These are phyloP conservation scores for Colletotrichum theobromicola DNA, from an alignment of 2,329 filamentous ascomycete species.

Conservation along the genomic window DNA sequence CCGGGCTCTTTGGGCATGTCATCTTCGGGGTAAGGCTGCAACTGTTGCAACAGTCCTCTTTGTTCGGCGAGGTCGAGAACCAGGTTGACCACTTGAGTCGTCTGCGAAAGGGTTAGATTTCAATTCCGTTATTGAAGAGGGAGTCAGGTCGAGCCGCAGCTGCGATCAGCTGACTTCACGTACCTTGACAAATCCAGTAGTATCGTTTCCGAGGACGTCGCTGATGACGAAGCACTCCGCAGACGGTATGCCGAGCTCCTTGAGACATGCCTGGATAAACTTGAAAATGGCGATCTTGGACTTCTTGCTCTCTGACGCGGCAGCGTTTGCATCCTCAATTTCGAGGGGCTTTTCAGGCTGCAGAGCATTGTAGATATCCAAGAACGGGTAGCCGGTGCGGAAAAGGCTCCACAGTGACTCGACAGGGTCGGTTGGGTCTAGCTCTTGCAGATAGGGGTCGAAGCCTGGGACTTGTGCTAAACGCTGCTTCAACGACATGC, in stretches of 20 bases:
- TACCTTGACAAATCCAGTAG: slow-evolving; percentile 96
- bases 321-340: slow-evolving; percentile 64
- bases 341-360: slow-evolving; percentile 72
- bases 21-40: slow-evolving; percentile 62
- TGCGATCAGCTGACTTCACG: slow-evolving; percentile 21
- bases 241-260: slow-evolving; percentile 78
- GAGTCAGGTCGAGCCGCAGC: neutral
- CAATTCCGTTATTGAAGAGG: neutral
- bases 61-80: slow-evolving; percentile 87
- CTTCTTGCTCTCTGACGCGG: slow-evolving; percentile 71
- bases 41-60: slow-evolving; percentile 73
- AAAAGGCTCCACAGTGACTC: slow-evolving; percentile 90
- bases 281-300: slow-evolving; percentile 90
- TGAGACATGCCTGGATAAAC: slow-evolving; percentile 88
- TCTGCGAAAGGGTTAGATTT: slow-evolving; percentile 41
- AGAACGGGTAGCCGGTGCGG: slow-evolving; percentile 80
- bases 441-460: slow-evolving; percentile 73
- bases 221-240: slow-evolving; percentile 90
- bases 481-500: slow-evolving; percentile 81
- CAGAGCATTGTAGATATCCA: slow-evolving; percentile 88
- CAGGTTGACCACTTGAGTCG: slow-evolving; percentile 89
- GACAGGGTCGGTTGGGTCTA: slow-evolving; percentile 78
- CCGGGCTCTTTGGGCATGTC: slow-evolving; percentile 58
- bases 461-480: slow-evolving; percentile 86
- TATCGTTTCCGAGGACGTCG: slow-evolving; percentile 92